Conservation (phyloP, 306 rosid species). For the Cucumis sativus region Cucumber_9930_V3 NC_026657.2:8414501-8415000, state of each 20-base stretch:
- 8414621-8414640: slow-evolving; percentile 53
- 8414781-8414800: slow-evolving; percentile 38
- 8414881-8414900: slow-evolving; percentile 53
- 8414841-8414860: slow-evolving; percentile 37
- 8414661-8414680: slow-evolving; percentile 58
- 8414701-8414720: slow-evolving; percentile 57
- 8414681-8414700: slow-evolving; percentile 47
- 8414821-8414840: slow-evolving; percentile 69
- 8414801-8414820: slow-evolving; percentile 61
- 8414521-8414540: slow-evolving; percentile 52
- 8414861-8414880: slow-evolving; percentile 44
- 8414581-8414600: slow-evolving; percentile 57
- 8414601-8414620: slow-evolving; percentile 40
- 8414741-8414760: slow-evolving; percentile 48
- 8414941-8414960: slow-evolving; percentile 57
- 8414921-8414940: slow-evolving; percentile 51
- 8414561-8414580: slow-evolving; percentile 38
- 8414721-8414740: slow-evolving; percentile 64
- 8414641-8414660: slow-evolving; percentile 39
- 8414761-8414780: slow-evolving; percentile 42
- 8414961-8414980: slow-evolving; percentile 54
- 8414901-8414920: slow-evolving; percentile 52
- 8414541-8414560: slow-evolving; percentile 51
- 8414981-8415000: slow-evolving; percentile 36
- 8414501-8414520: slow-evolving; percentile 51